A percentile compares a stretch with the other conserved stretches of the same genome.
phyloP scores from a whole-genome alignment of 768 basidiomycete genomes.

The Hebeloma cylindrosporum region DNA sequence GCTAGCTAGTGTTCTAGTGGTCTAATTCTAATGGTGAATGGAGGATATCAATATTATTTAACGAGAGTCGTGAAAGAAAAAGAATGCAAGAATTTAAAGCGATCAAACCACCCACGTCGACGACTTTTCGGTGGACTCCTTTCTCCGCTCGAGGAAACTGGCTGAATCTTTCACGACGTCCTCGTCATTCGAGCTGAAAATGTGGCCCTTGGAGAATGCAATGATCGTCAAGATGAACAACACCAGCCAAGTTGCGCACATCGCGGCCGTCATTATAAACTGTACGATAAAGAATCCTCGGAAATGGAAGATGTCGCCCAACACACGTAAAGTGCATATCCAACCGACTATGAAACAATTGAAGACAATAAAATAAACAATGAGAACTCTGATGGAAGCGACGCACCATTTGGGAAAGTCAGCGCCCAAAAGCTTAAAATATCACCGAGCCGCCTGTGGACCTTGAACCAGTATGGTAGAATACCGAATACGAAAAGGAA shows the following conservation, averaged over 20 bases:
- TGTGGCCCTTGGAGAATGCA: slow-evolving; percentile 43
- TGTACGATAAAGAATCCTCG: slow-evolving; percentile 40
- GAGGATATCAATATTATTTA: too few species aligned
- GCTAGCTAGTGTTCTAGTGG: too few species aligned
- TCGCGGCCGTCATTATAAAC: slow-evolving; percentile 38
- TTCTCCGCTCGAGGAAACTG: neutral
- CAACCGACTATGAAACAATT: slow-evolving; percentile 36
- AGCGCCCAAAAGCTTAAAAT: slow-evolving; percentile 52
- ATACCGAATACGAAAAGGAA: slow-evolving; percentile 47
- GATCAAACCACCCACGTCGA: too few species aligned
- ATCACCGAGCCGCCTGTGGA: slow-evolving; percentile 44
- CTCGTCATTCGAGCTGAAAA: slow-evolving; percentile 41
- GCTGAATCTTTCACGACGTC: slow-evolving; percentile 42
- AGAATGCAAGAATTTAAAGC: too few species aligned
- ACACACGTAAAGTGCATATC: slow-evolving; percentile 41
- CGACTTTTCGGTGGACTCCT: too few species aligned
- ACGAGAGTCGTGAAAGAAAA: too few species aligned
- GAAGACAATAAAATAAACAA: neutral
- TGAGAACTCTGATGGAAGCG: neutral
- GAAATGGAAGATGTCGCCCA: slow-evolving; percentile 43
- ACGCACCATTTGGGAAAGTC: slow-evolving; percentile 45
- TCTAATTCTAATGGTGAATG: too few species aligned
- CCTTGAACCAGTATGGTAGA: slow-evolving; percentile 49
- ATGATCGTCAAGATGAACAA: slow-evolving; percentile 40
- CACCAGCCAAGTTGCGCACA: slow-evolving; percentile 40